A percentile compares a stretch with the other conserved stretches of the same genome.
These are phyloP conservation scores for Ophiostoma ulmi DNA, from an alignment of 2,329 filamentous ascomycete genomes.

Conservation along the genomic window DNA sequence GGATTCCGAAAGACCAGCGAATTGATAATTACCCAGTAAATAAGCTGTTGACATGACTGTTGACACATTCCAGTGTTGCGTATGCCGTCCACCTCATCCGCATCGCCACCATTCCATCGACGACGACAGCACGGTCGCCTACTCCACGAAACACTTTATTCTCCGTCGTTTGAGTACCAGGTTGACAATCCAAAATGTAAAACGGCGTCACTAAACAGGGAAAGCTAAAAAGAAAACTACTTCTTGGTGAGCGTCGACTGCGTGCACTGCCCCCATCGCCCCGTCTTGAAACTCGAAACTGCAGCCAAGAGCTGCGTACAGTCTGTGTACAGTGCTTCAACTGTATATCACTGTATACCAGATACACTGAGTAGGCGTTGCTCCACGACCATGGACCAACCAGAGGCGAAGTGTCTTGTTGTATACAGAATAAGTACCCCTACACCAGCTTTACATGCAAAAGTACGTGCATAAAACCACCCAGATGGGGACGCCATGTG, in stretches of 20 bases:
- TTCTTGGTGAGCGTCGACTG: not conserved
- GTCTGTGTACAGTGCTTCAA: not conserved
- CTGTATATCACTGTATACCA: not conserved
- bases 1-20: not conserved
- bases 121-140: not conserved
- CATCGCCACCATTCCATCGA: not conserved
- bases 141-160: constrained; percentile 7
- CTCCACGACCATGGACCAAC: not conserved
- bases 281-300: constrained; percentile 6
- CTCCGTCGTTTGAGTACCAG: not conserved
- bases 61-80: constrained; percentile 4
- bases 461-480: not conserved
- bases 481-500: not conserved
- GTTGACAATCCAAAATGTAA: not conserved
- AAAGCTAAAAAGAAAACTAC: not conserved
- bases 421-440: not conserved
- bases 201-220: no score
- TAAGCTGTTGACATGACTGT: not conserved
- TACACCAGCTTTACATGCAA: not conserved
- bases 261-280: not conserved
- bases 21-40: no score
- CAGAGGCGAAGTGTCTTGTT: not conserved
- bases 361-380: constrained; percentile 7
- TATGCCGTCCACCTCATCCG: not conserved
- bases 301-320: not conserved